Evolutionary conservation across 2,329 filamentous ascomycete species (phyloP).

Genomic region (Hypoxylon sp.): DNA sequence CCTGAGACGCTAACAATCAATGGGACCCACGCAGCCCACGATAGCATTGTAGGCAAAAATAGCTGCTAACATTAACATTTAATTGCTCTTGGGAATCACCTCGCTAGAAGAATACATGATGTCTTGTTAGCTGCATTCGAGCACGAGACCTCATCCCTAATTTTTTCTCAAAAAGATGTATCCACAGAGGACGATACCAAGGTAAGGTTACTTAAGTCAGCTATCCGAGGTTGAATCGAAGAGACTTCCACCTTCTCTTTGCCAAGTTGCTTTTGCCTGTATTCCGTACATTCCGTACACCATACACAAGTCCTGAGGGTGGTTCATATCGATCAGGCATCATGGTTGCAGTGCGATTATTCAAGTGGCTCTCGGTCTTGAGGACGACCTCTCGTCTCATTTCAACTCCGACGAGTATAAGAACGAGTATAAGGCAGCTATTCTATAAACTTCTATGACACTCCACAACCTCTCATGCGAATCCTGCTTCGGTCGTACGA

Average conservation of each 20-base stretch:
- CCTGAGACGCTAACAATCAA: neutral
- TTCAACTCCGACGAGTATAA: neutral
- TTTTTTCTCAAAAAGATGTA: neutral
- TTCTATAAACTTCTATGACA: neutral
- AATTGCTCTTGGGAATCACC: constrained; percentile 8
- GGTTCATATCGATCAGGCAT: constrained; percentile 1
- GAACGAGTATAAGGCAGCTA: neutral
- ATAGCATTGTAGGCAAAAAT: constrained; percentile 20
- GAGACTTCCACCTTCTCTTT: neutral
- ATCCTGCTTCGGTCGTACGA: neutral
- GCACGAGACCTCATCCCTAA: constrained; percentile 19
- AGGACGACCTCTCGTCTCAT: constrained; percentile 1
- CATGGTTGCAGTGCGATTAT: constrained; percentile 3
- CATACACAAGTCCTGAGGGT: neutral
- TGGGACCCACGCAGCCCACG: constrained; percentile 3
- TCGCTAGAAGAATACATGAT: constrained; percentile 28
- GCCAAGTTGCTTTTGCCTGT: neutral
- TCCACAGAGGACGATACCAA: neutral
- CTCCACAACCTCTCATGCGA: neutral
- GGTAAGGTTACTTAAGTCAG: constrained; percentile 11
- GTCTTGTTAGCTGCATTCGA: constrained; percentile 15
- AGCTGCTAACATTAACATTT: constrained; percentile 23
- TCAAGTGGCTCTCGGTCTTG: neutral
- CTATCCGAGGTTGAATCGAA: neutral
- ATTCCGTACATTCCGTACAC: neutral